Base-by-base conservation (phyloP, 768 basidiomycete species). In the Boletus pseudopeckii region DNA sequence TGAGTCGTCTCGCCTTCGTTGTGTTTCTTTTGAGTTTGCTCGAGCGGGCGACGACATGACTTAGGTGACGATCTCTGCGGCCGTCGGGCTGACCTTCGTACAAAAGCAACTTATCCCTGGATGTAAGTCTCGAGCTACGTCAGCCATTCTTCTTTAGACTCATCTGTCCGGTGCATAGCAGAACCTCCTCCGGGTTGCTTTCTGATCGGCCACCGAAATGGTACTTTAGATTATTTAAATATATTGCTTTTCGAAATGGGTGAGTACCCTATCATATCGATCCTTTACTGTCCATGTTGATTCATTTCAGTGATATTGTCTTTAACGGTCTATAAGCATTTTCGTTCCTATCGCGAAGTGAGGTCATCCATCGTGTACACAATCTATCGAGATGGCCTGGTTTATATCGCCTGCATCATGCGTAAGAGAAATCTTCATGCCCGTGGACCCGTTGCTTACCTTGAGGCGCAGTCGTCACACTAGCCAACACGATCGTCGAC, bases 331-430 rank as follows among this genome's bases (percentile, higher is more conserved):
- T 60, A 56, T 8, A 52, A 44, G 38, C 38, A 3, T 6, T 50
- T 56, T 33, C 39, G 32, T n/a, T 5, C 47, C 15, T 60, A 60
- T 34, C 43, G 51, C 20, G 11, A 40, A 14, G 37, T 44, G 20
- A 34, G 2, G 10, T 17, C 22, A 26, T 28, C 48, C 5, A 48
- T 65, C 7, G 39, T 63, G 17, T 7, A 13, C 36, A 44, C 30
- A 5, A 15, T 48, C 14, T 65, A 62, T 46, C 48, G 53, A 18
- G 63, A 62, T 22, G 32, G 51, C 36, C 45, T 65, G 42, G 28
- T 63, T 34, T 62, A 63, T 15, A 40, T 63, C 15, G 1, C n/a
- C 30, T 58, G 63, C 18, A 53, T 65, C 18, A 52, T 55, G 17
- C 20, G 63, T 63, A 36, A 47, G 60, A 36, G 3, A 7, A 26